These are phyloP conservation scores for Aspergillus ellipticus DNA, from an alignment of 495 filamentous ascomycete species.

Conservation along the genomic window DNA sequence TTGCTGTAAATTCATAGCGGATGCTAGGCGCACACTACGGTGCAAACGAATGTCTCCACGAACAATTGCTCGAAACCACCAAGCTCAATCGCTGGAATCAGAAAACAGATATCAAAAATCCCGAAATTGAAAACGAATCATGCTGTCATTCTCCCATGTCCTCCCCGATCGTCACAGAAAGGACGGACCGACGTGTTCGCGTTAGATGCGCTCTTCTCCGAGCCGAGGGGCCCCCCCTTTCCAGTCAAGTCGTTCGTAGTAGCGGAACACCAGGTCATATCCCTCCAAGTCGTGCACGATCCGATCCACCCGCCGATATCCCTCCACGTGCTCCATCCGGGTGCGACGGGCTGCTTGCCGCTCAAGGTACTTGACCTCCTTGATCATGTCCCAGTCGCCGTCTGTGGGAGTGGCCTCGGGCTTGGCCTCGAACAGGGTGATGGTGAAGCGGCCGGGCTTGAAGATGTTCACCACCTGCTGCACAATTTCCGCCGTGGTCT, in stretches of 20 bases:
- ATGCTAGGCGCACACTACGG: not conserved
- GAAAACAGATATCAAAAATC: not conserved
- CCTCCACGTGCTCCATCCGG: slow-evolving; percentile 77
- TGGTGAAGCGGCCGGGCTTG: slow-evolving; percentile 91
- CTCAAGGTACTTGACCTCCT: slow-evolving; percentile 42
- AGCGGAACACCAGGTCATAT: slow-evolving; percentile 95
- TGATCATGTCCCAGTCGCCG: slow-evolving; percentile 29
- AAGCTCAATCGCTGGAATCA: not conserved
- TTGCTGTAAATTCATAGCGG: not conserved
- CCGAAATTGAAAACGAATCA: slow-evolving; percentile 7
- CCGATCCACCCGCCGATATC: slow-evolving; percentile 87
- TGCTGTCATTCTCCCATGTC: not conserved
- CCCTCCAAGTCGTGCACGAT: slow-evolving; percentile 98
- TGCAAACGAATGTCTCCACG: not conserved
- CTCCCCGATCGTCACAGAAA: not conserved
- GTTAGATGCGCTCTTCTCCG: slow-evolving; percentile 54
- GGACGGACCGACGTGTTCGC: slow-evolving; percentile 3
- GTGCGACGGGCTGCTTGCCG: slow-evolving; percentile 48
- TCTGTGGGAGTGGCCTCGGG: slow-evolving; percentile 32
- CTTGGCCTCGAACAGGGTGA: slow-evolving; percentile 95
- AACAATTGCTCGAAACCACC: not conserved
- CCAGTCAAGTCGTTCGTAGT: slow-evolving; percentile 93
- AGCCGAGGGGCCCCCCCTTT: slow-evolving; percentile 71
- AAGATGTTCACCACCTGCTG: slow-evolving; percentile 95
- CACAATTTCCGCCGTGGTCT: slow-evolving; percentile 83